Evolutionary conservation across 2,329 filamentous ascomycete genomes (phyloP), one percentile per base, ranked within the genome.

Genomic region (Aureobasidium sp.): DNA sequence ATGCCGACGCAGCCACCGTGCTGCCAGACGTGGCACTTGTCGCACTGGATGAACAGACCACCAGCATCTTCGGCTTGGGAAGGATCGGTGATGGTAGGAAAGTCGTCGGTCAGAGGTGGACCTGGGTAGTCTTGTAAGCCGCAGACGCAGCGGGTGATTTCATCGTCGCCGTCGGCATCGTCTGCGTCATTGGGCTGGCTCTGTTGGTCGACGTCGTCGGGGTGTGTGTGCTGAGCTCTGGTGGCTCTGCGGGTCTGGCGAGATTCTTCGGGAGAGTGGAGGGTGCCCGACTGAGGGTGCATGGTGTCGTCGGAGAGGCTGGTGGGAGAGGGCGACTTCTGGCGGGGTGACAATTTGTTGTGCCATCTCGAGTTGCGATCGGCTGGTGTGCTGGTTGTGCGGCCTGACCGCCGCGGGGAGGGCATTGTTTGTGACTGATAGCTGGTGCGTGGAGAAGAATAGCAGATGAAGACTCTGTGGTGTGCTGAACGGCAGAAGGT

Each of bases 1-100:
- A 99, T 96, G 64, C 94, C 93, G 64, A 99, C 93, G 72, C 94
- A 99, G 64, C 92, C 93, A 70, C 94, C 94, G 74, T 99, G 94
- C 75, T 99, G 94, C 94, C 93, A 99, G 66, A 97, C 94, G 74
- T 96, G 95, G 81, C 94, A 99, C 66, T 90, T 82, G 77, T 97
- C 94, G 82, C 94, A 99, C 79, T 97, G 93, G 67, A 99, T 92
- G 76, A 97, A 99, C 76, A 97, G 88, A 58, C 92, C 93, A 48
- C 93, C 94, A 67, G 93, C 83, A 67, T 97, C 93, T 70, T 96
- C 91, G 36, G 87, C 85, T 66, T 90, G 81, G 66, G 79, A 70
- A 64, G 82, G 80, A n/a, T 66, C 36, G 51, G 44, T 42, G 62
- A 68, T 82, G 76, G 69, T 67, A 57, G 69, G 70, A 63, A 73